These are phyloP conservation scores for Nannochloris sp. DNA, from an alignment of 139 green algal species.

Conservation along the genomic window DNA sequence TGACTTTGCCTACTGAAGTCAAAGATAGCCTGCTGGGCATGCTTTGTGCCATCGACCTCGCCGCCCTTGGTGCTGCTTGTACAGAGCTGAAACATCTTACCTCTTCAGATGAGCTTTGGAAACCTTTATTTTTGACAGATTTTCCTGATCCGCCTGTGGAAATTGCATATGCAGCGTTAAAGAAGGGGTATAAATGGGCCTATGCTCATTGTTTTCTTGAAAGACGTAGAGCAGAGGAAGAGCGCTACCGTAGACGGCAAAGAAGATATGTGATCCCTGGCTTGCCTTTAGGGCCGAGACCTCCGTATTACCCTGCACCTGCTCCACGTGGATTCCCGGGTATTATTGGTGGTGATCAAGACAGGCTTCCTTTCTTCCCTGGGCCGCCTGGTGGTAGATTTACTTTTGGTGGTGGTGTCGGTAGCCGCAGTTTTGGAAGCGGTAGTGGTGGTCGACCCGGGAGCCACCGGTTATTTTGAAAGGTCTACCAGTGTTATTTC, in stretches of 20 bases:
- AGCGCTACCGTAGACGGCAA: background rate
- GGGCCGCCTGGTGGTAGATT: too few relatives aligned
- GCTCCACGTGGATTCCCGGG: background rate
- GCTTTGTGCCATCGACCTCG: constrained; percentile 24
- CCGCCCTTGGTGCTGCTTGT: constrained; percentile 26
- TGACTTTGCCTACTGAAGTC: constrained; percentile 17
- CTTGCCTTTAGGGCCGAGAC: constrained; percentile 7
- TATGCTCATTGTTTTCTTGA: constrained; percentile 3
- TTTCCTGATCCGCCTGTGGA: constrained; percentile 20
- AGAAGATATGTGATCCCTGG: background rate
- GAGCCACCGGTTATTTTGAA: background rate
- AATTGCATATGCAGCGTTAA: background rate
- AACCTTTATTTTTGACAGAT: constrained; percentile 30
- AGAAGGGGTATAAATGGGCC: constrained; percentile 23
- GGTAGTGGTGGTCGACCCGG: background rate
- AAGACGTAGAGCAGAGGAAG: constrained; percentile 7
- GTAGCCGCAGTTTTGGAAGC: background rate
- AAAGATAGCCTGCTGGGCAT: constrained; percentile 6
- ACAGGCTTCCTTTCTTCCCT: constrained; percentile 24
- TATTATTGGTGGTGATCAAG: constrained; percentile 30
- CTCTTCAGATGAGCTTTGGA: constrained; percentile 30
- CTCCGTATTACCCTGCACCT: constrained; percentile 15
- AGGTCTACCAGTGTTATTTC: too few relatives aligned
- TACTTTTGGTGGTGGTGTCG: background rate
- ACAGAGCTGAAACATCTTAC: constrained; percentile 27